Base-by-base conservation (phyloP, 1,284 basidiomycete genomes). In the Cryptococcus neoformans region DNA sequence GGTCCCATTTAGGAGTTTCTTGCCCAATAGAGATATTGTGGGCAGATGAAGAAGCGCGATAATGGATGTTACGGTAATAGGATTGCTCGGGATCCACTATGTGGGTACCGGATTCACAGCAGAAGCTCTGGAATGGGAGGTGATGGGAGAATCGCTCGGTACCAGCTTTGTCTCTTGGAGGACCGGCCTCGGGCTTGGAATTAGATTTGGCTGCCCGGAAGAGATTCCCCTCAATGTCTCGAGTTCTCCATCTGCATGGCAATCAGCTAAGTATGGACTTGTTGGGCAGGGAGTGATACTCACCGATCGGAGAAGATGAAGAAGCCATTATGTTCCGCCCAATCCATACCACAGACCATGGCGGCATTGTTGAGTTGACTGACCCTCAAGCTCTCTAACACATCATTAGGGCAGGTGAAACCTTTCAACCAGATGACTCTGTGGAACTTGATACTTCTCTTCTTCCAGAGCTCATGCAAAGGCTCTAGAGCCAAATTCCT, bases 311-410 rank as follows among this genome's bases (percentile, higher is more conserved):
- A 95, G 79, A 95, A 96, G 66, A 96, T 92, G 80, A 95, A 97
- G 78, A 92, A 89, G 0, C 92, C 92, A 65, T 92, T 90, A 72
- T 92, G 89, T 76, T 97, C 92, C 28, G 92, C 92, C 93, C 93
- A 97, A 73, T 97, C 93, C 93, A 96, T 96, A 28, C 92, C 92
- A 73, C 93, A 96, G 1, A 95, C 91, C 90, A 97, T 92, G 1
- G 91, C 90, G 0, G 93, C 93, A 65, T 91, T 85, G 73, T 96
- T 97, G 41, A 83, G 83, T 64, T 89, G 83, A 72, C 88, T 90
- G 58, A 96, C 87, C 62, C 92, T 87, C 70, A 96, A 85, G 16
- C 89, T 94, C 78, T 97, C 93, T 54, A 97, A 80, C 49, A 97
- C 92, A 74, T 97, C 93, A 69, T 91, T 94, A 1, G 93, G 93